Evolutionary conservation across 441 rosid genomes (phyloP), one percentile per base, ranked within the genome.

Genomic region (Mallotus repandus): DNA sequence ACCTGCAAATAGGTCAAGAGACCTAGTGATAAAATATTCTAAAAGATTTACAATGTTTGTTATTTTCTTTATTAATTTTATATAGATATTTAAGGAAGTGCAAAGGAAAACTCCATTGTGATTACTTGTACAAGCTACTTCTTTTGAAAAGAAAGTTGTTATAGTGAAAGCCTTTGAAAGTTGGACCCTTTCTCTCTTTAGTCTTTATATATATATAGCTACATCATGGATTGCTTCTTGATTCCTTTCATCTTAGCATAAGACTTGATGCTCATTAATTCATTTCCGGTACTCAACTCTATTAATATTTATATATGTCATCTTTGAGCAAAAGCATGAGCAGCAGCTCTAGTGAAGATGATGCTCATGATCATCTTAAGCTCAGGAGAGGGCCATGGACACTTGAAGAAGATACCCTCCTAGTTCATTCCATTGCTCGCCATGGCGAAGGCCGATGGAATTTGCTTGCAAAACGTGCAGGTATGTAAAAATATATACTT

Each of bases 331-430:
- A 76, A 69, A 71, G 78, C 54, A 73, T 29, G 45, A 8, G 12
- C 60, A 69, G 68, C 32, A 67, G 41, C 62, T 72, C 19, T 60
- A 75, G 79, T 67, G 84, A 80, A 54, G 75, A 63, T 19, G 89
- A 78, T 21, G 77, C 64, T 8, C 53, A 68, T 16, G 87, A 80
- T 48, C 79, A 69, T 5, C 48, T 45, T 70, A 79, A 81, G 64
- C 87, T 81, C 7, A 82, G 92, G 64, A 82, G 87, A 81, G 94
- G 96, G 15, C 96, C 91, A 8, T 85, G 94, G 97, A 89, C 91
- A 0, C 79, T 81, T 11, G 93, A 87, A 75, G 96, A 92, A 81
- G 93, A 92, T 78, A 71, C 80, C 67, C 83, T 87, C 16, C 89
- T 86, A 55, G 73, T 84, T 72, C 79, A 85, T 69, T 84, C 79